Percentiles rank a stretch among this genome's conserved stretches.
Conservation (phyloP, 768 basidiomycete species). For the Suillus plorans region DNA sequence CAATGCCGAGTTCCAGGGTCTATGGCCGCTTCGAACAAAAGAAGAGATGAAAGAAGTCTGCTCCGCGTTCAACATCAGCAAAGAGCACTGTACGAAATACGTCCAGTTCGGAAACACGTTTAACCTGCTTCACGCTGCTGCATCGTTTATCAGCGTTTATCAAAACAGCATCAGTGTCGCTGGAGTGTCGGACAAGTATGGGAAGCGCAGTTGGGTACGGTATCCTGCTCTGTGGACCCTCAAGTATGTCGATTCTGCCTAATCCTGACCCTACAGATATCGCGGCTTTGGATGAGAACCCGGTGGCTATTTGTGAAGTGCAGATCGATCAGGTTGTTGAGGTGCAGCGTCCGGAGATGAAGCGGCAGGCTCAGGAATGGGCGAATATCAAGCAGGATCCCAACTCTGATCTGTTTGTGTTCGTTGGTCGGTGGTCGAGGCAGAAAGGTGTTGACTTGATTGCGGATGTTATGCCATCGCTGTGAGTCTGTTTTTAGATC, state of each 20-base stretch:
- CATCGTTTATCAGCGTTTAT: conserved; percentile 88
- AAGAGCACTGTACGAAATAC: conserved; percentile 94
- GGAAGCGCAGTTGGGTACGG: conserved; percentile 94
- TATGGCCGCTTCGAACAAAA: conserved; percentile 95
- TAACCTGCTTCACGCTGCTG: conserved; percentile 91
- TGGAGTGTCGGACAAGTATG: conserved; percentile 97
- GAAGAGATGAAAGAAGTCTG: conserved; percentile 99
- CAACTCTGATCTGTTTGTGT: conserved; percentile 87
- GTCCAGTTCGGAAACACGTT: conserved; percentile 98
- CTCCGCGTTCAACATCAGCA: conserved; percentile 96
- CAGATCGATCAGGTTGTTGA: conserved; percentile 80
- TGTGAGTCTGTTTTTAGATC: conserved; percentile 48
- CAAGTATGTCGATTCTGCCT: conserved; percentile 94
- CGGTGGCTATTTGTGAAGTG: conserved; percentile 68
- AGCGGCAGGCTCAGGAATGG: conserved; percentile 95
- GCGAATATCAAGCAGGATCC: conserved; percentile 91
- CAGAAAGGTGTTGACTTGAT: conserved; percentile 98
- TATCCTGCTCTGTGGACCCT: conserved; percentile 96
- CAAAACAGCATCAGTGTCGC: conserved; percentile 94
- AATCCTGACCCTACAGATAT: conserved; percentile 97
- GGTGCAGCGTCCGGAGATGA: conserved; percentile 86
- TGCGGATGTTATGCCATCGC: conserved; percentile 89
- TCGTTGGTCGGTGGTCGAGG: conserved; percentile 97
- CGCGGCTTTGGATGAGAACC: conserved; percentile 83
- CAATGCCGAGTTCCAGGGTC: conserved; percentile 97